Percentiles rank a stretch among this genome's conserved stretches.
Conservation (phyloP, 441 rosid genomes). For the Iberis amara region DNA sequence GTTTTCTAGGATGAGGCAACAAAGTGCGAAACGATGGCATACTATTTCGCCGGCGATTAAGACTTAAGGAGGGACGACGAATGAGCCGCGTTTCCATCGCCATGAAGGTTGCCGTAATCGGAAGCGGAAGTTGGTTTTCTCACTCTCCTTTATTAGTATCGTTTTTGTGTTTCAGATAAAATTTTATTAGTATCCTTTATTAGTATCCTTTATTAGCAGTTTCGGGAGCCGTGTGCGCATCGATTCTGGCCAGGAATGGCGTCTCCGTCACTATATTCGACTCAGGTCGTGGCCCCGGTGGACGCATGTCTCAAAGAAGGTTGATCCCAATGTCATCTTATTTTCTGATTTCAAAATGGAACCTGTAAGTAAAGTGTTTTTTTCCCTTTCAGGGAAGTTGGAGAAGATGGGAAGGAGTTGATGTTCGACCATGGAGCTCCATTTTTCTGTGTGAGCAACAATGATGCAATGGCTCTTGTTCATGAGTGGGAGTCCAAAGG, state of each 20-base stretch:
- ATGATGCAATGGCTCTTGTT: slow-evolving; percentile 49
- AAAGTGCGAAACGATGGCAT: slow-evolving; percentile 7
- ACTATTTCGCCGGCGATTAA: slow-evolving; percentile 25
- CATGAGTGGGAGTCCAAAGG: slow-evolving; percentile 68
- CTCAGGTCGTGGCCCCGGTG: slow-evolving; percentile 77
- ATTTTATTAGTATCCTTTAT: neutral
- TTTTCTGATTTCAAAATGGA: neutral
- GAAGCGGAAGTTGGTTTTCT: slow-evolving; percentile 56
- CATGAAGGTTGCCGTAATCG: slow-evolving; percentile 59
- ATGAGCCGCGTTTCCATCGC: slow-evolving; percentile 39
- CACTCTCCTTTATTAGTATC: neutral
- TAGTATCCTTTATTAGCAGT: slow-evolving; percentile 33
- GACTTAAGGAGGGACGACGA: slow-evolving; percentile 1
- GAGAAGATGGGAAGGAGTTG: slow-evolving; percentile 59
- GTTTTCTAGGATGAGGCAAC: neutral
- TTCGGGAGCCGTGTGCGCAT: slow-evolving; percentile 75
- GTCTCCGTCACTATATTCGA: slow-evolving; percentile 69
- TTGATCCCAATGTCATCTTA: neutral
- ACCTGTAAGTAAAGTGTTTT: neutral
- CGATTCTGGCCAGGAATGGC: slow-evolving; percentile 58
- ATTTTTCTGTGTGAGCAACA: slow-evolving; percentile 41
- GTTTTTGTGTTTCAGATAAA: neutral
- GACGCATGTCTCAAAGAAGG: slow-evolving; percentile 86
- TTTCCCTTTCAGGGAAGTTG: slow-evolving; percentile 42
- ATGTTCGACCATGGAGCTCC: slow-evolving; percentile 85